Percentiles rank a stretch among this genome's conserved stretches.
phyloP scores from a whole-genome alignment of 768 basidiomycete genomes.

The Naganishia randhawae region DNA sequence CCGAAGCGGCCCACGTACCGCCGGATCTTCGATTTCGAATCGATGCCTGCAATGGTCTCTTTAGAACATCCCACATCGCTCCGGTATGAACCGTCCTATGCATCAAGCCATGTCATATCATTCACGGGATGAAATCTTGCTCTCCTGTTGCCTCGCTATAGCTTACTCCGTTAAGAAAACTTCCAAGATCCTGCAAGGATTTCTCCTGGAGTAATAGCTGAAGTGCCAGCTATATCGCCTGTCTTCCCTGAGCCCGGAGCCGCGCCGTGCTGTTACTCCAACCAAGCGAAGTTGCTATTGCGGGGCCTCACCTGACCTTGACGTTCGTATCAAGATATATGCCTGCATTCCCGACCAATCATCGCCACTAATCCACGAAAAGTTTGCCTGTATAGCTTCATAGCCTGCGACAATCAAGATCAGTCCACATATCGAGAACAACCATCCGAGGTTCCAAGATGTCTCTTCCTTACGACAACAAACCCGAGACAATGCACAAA shows the following conservation, averaged over 20 bases:
- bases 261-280: background rate
- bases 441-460: background rate
- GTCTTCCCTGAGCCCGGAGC: background rate
- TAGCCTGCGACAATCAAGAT: too few relatives aligned
- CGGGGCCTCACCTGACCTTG: background rate
- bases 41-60: background rate
- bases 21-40: background rate
- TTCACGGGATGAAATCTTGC: background rate
- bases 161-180: background rate
- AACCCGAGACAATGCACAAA: conserved; percentile 6
- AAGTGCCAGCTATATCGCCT: background rate
- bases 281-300: background rate
- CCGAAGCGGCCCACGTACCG: too few relatives aligned
- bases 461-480: conserved; percentile 16
- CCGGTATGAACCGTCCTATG: background rate
- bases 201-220: background rate
- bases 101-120: background rate
- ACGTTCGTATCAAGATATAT: background rate
- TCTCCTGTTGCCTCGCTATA: background rate
- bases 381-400: too few relatives aligned
- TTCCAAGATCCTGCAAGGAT: background rate
- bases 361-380: background rate
- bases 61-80: background rate
- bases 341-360: background rate
- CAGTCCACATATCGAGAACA: background rate